phyloP scores from a whole-genome alignment of 768 basidiomycete species.

The Tricholoma saponaceum region DNA sequence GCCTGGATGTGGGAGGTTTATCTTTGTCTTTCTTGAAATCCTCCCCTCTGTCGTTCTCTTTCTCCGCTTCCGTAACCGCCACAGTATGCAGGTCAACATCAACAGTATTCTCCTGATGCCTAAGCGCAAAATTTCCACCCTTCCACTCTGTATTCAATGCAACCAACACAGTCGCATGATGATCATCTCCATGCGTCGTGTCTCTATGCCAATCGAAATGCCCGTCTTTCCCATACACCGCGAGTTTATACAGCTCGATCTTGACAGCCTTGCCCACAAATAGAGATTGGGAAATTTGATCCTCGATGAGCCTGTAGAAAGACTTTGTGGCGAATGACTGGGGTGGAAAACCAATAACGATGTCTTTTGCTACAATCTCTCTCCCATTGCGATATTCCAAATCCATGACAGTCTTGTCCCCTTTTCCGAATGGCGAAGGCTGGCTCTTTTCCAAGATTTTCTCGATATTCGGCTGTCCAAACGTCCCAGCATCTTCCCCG shows the following conservation, averaged over 20 bases:
- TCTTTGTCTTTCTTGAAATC: background rate
- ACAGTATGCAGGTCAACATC: conserved; percentile 4
- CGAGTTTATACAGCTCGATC: conserved; percentile 13
- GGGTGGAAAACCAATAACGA: background rate
- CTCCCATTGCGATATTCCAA: conserved; percentile 10
- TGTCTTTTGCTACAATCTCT: conserved; percentile 7
- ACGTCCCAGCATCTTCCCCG: conserved; percentile 10
- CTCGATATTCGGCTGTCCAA: conserved; percentile 9
- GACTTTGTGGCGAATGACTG: background rate
- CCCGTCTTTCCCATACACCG: conserved; percentile 13
- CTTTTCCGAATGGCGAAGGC: conserved; percentile 13
- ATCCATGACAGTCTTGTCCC: conserved; percentile 14
- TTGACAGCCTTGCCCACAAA: conserved; percentile 1
- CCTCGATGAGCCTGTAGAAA: background rate
- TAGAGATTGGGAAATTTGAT: background rate
- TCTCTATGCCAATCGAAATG: conserved; percentile 20
- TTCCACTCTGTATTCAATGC: conserved; percentile 15
- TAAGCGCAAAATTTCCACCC: conserved; percentile 12
- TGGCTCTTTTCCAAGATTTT: conserved; percentile 10
- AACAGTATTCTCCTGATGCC: conserved; percentile 9
- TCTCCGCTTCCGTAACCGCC: background rate
- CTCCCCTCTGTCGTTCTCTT: background rate
- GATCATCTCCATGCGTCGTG: conserved; percentile 15
- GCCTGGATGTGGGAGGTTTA: background rate
- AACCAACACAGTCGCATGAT: conserved; percentile 15